Conservation (phyloP, 768 basidiomycete species). For the Amanita molliuscula region DNA sequence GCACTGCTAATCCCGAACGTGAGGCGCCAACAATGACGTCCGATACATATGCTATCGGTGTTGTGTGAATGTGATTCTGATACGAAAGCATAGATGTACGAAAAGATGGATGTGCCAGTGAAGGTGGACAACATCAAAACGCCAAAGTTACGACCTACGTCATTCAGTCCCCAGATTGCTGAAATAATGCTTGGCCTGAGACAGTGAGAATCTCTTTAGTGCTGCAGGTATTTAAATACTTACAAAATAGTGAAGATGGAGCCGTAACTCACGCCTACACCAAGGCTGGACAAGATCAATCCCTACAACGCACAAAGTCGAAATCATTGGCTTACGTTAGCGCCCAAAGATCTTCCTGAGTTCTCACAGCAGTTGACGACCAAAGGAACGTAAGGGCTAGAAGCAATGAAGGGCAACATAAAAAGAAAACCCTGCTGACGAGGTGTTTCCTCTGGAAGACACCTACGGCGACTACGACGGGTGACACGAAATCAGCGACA, state of each 20-base stretch:
- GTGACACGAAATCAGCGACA: conserved; percentile 65
- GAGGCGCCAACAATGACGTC: conserved; percentile 50
- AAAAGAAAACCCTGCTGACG: conserved; percentile 54
- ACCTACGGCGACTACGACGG: conserved; percentile 34
- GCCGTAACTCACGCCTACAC: conserved; percentile 63
- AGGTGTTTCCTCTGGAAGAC: conserved; percentile 36
- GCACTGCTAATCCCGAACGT: conserved; percentile 50
- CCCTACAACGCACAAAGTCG: background rate
- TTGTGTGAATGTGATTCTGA: conserved; percentile 37
- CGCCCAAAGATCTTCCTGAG: conserved; percentile 51
- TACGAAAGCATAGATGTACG: conserved; percentile 70
- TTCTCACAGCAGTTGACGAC: conserved; percentile 37
- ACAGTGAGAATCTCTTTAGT: background rate
- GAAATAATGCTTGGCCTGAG: conserved; percentile 63
- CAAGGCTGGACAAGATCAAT: conserved; percentile 31
- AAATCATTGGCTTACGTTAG: conserved; percentile 39
- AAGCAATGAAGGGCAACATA: conserved; percentile 36
- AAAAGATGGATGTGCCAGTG: conserved; percentile 64
- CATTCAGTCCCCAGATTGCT: conserved; percentile 59
- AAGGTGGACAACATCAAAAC: conserved; percentile 68
- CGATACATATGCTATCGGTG: conserved; percentile 38
- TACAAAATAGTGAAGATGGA: conserved; percentile 62
- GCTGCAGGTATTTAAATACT: conserved; percentile 17
- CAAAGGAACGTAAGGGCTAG: conserved; percentile 45
- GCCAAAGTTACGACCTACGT: conserved; percentile 71